A percentile compares a stretch with the other conserved stretches of the same genome.
These are phyloP conservation scores for Plicaturopsis crispa DNA, from an alignment of 768 basidiomycete species.

Conservation along the genomic window DNA sequence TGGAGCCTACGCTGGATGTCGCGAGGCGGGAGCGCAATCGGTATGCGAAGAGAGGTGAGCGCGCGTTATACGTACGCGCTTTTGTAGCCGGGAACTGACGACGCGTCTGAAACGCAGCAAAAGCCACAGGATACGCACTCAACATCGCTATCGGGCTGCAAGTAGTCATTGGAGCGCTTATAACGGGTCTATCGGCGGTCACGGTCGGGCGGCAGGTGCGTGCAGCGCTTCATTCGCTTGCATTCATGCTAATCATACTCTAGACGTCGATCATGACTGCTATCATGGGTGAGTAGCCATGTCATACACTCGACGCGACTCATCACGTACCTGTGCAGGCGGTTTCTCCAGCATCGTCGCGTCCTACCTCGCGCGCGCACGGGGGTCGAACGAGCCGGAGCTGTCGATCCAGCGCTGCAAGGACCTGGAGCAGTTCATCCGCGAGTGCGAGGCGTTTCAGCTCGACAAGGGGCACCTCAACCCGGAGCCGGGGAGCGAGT, in stretches of 20 bases:
- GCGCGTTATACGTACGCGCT: conserved; percentile 13
- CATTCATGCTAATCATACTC: conserved; percentile 1
- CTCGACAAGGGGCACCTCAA: conserved; percentile 45
- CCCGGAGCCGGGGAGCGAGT: conserved; percentile 20
- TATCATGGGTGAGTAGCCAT: conserved; percentile 27
- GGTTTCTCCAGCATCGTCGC: conserved; percentile 63
- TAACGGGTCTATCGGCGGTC: conserved; percentile 50
- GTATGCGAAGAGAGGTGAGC: conserved; percentile 36
- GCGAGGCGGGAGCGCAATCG: conserved; percentile 41
- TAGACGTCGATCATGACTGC: conserved; percentile 31
- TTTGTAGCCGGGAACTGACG: conserved; percentile 6
- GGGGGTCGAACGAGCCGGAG: conserved; percentile 68
- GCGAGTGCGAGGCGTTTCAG: conserved; percentile 49
- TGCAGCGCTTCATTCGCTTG: conserved; percentile 2
- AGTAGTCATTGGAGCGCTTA: conserved; percentile 57
- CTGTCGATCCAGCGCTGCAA: conserved; percentile 45
- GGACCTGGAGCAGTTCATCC: conserved; percentile 60
- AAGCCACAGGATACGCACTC: conserved; percentile 22
- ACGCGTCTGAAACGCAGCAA: conserved; percentile 16
- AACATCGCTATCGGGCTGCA: conserved; percentile 54
- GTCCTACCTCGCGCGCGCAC: conserved; percentile 62
- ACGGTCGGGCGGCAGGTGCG: conserved; percentile 32
- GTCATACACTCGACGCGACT: background rate
- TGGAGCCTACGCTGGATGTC: conserved; percentile 42
- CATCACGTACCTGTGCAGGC: conserved; percentile 25